phyloP scores from a whole-genome alignment of 768 basidiomycete species.

The Pleurotus tuber-regium region DNA sequence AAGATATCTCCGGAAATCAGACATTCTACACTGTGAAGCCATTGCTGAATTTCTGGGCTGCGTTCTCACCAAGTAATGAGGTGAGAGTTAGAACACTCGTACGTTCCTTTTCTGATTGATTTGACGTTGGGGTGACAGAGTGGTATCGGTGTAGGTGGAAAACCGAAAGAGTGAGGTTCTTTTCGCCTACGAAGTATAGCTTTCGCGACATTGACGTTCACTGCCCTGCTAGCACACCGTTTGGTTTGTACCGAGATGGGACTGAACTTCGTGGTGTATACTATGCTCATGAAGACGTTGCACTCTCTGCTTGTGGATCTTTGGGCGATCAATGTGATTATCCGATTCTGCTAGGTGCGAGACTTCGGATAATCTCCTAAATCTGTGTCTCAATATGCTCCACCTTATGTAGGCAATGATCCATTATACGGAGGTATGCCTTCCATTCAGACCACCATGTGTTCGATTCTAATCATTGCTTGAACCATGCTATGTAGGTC shows the following conservation, averaged over 20 bases:
- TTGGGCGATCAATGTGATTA: slow-evolving; percentile 68
- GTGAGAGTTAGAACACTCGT: slow-evolving; percentile 28
- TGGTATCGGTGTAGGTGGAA: slow-evolving; percentile 66
- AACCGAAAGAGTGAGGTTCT: slow-evolving; percentile 63
- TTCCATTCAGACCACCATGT: background rate
- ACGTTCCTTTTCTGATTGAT: background rate
- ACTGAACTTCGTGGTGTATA: slow-evolving; percentile 76
- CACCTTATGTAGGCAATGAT: slow-evolving; percentile 57
- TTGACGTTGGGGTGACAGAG: slow-evolving; percentile 40
- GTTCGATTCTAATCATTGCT: background rate
- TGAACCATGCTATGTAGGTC: slow-evolving; percentile 36
- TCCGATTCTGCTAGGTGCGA: slow-evolving; percentile 67
- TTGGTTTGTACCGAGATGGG: slow-evolving; percentile 74
- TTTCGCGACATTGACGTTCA: too few relatives aligned
- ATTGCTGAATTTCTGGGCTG: slow-evolving; percentile 79
- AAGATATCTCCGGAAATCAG: slow-evolving; percentile 69
- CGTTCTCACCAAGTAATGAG: slow-evolving; percentile 73
- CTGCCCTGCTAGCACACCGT: slow-evolving; percentile 52
- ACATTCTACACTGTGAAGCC: slow-evolving; percentile 77
- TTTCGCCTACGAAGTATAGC: too few relatives aligned
- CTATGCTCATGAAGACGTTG: slow-evolving; percentile 64
- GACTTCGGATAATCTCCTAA: background rate
- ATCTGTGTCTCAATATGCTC: too few relatives aligned
- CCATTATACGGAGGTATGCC: slow-evolving; percentile 73
- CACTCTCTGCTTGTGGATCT: slow-evolving; percentile 63